Base-by-base conservation (phyloP, 2,329 filamentous ascomycete species). In the Volutella citrinella region DNA sequence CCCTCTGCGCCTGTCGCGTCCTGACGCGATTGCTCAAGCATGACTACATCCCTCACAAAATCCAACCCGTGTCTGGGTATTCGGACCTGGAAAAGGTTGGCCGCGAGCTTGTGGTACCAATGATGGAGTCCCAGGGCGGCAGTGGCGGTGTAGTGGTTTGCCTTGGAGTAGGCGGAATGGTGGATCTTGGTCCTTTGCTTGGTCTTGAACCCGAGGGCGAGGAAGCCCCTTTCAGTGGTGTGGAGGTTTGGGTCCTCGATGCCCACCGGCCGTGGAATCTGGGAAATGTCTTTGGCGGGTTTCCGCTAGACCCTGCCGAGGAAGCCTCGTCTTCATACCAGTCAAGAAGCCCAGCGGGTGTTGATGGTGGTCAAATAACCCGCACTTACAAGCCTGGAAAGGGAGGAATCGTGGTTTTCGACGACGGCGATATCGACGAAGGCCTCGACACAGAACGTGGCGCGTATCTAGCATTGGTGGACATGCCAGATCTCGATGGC, bases 1-100 rank as follows among this genome's bases (percentile, higher is more conserved):
- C 93, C 45, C 80, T 98, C 43, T 97, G 91, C 64, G 93, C 90
- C 43, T 95, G 89, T 60, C 88, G 90, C 42, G 96, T 98, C 42
- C 79, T 98, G 29, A 95, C 91, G 4, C 78, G 84, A 31, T 75
- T 98, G n/a, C 74, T 98, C 41, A 96, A 95, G 66, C 85, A 91
- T 72, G 93, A 98, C 70, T 97, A 95, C 59, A 95, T 98, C 50
- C 87, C 85, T 11, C 91, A 97, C 69, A 97, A 96, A 65, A 95
- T 97, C 55, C 87, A 96, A 55, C 93, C 93, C 2, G 84, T 98
- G 34, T 80, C 87, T 14, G 93, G 93, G 35, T 97, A 96, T 78
- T 82, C 80, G 46, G 93, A 97, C 60, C 78, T 98, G 28, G 76
- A 87, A 55, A 82, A 80, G 49, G 84, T 84, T 15, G 90, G 90